Conservation (phyloP, 768 basidiomycete species). For the Serendipita sp. region DNA sequence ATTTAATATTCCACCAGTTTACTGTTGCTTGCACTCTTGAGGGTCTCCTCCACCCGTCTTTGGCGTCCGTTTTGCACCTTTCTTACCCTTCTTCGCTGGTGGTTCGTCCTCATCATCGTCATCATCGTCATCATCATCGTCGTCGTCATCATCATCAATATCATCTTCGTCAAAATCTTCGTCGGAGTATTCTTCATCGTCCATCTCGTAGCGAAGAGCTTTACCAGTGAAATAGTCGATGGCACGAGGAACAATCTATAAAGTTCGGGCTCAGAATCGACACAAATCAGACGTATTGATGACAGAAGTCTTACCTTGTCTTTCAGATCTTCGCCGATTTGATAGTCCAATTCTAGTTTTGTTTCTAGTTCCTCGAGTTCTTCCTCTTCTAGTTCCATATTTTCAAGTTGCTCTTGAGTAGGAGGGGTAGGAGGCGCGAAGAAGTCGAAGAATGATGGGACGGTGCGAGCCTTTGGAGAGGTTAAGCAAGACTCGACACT, state of each 20-base stretch:
- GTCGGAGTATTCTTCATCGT: constrained; percentile 31
- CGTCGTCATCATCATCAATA: constrained; percentile 27
- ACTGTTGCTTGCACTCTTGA: constrained; percentile 91
- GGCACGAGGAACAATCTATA: constrained; percentile 81
- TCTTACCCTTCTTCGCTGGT: constrained; percentile 37
- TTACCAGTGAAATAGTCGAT: constrained; percentile 97
- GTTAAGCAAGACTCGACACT: background rate
- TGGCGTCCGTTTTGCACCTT: constrained; percentile 12
- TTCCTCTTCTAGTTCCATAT: constrained; percentile 61
- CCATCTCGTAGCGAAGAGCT: constrained; percentile 61
- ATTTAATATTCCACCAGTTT: constrained; percentile 9
- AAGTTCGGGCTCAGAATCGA: background rate
- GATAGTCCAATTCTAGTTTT: constrained; percentile 91
- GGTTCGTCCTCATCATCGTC: constrained; percentile 28
- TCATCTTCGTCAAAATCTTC: constrained; percentile 12
- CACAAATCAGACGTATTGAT: background rate
- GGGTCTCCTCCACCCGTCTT: constrained; percentile 30
- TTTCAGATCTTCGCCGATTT: constrained; percentile 95
- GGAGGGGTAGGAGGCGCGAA: constrained; percentile 73
- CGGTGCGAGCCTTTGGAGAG: constrained; percentile 56
- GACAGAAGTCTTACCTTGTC: constrained; percentile 50
- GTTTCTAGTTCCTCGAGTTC: constrained; percentile 84
- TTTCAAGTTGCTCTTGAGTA: constrained; percentile 47
- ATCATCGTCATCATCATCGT: constrained; percentile 31
- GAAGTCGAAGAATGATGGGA: constrained; percentile 98